A percentile compares a stretch with the other conserved stretches of the same genome.
phyloP scores from a whole-genome alignment of 805 yeast genomes.

The Grigorovia yakushimaensis region DNA sequence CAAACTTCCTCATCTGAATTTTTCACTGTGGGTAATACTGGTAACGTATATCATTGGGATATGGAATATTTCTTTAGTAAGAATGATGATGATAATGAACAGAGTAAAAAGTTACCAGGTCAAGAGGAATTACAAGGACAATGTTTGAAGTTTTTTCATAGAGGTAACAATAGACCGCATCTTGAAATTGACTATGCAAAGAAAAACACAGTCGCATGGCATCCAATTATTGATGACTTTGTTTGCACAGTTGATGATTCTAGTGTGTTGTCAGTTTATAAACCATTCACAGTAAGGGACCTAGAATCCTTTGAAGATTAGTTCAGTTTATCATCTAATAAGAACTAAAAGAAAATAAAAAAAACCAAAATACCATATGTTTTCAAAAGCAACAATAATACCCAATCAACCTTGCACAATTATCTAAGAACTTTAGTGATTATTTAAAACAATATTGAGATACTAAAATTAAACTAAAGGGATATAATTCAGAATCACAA shows the following conservation, averaged over 20 bases:
- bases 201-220: constrained; percentile 24
- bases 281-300: constrained; percentile 15
- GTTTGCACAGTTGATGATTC: constrained; percentile 27
- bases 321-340: too few species aligned
- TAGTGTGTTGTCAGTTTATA: constrained; percentile 24
- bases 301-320: constrained; percentile 2
- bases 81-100: constrained; percentile 35
- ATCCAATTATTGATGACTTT: constrained; percentile 24
- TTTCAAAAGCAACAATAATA: background rate
- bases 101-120: background rate
- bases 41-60: constrained; percentile 30
- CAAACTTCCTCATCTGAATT: constrained; percentile 24
- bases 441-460: too few species aligned
- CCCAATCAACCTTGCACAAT: background rate
- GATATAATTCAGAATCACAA: too few species aligned
- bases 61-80: constrained; percentile 33
- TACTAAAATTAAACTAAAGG: too few species aligned
- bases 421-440: too few species aligned
- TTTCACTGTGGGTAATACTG: constrained; percentile 25
- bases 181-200: constrained; percentile 11
- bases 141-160: constrained; percentile 24
- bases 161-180: constrained; percentile 18
- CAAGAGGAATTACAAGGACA: constrained; percentile 22
- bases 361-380: background rate
- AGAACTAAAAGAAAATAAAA: background rate